phyloP scores from a whole-genome alignment of 345 rosid species.

The Triadica sebifera region DNA sequence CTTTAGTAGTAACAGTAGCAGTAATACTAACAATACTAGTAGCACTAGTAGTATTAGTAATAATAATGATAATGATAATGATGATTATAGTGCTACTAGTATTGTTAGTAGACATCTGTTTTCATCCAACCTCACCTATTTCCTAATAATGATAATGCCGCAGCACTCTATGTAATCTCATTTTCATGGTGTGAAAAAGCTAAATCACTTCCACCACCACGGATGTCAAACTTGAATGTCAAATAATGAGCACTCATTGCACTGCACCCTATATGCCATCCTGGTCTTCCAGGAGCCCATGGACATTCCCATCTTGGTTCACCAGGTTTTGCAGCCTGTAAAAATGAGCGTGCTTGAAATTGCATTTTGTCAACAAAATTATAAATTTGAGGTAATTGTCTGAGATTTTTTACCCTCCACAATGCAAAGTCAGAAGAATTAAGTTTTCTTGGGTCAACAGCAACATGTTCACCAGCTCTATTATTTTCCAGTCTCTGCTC shows the following conservation, averaged over 20 bases:
- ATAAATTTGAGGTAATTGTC: background rate
- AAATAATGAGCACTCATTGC: constrained; percentile 81
- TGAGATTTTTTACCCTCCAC: constrained; percentile 61
- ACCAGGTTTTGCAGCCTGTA: constrained; percentile 82
- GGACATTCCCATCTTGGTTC: constrained; percentile 88
- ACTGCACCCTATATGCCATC: constrained; percentile 99
- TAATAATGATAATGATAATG: background rate
- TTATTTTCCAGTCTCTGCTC: constrained; percentile 66
- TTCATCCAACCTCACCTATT: no score
- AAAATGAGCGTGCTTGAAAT: background rate
- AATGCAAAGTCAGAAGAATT: constrained; percentile 86
- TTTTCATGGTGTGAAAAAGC: constrained; percentile 82
- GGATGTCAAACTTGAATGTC: constrained; percentile 65
- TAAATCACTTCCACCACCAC: constrained; percentile 79
- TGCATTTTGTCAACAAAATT: background rate
- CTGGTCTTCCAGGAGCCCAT: constrained; percentile 93
- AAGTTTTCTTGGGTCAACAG: constrained; percentile 71
- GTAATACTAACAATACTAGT: no score
- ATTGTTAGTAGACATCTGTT: no score
- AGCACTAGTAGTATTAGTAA: no score
- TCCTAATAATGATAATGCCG: no score
- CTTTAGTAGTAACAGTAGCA: background rate
- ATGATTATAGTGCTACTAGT: background rate
- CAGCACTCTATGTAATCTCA: constrained; percentile 75
- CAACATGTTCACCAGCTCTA: constrained; percentile 81